Base-by-base conservation (phyloP, 768 basidiomycete genomes). In the Gloeopeniophorella convolvens region DNA sequence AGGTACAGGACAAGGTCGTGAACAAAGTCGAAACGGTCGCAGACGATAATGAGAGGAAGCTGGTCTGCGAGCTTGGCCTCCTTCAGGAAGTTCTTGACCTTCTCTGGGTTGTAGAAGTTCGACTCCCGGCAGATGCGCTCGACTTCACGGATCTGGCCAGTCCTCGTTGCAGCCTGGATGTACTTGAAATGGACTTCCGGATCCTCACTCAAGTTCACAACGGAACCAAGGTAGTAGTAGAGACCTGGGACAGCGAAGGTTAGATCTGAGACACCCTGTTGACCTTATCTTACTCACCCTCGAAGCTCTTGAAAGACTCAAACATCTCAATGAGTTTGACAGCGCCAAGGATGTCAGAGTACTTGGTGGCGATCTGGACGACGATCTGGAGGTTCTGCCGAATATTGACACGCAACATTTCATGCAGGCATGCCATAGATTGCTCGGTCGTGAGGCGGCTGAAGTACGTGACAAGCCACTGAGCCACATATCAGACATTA, bases 81-180 rank as follows among this genome's bases (percentile, higher is more conserved):
- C 69, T 97, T 97, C 67, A 97, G 82, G 85, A 97, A 98, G 71
- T 99, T 99, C 78, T 99, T 98, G 79, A 98, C 96, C 70, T 99
- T 99, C 74, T 99, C 96, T 1, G 96, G 90, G 68, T 94, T 97
- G 78, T 98, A 98, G 70, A 74, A 76, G 70, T 98, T 97, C 68
- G 89, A 92, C 72, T 99, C 96, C 46, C 96, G 78, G 65, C 94
- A 97, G 63, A 99, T 95, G 39, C 96, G 92, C 70, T 99, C 96
- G 49, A 99, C 96, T 66, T 99, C 96, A 42, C 96, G 87, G 59
- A 99, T 93, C 66, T 98, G 96, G 34, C 95, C 94, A 24, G 96
- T 99, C 23, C 95, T 83, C 2, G 93, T 95, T 5, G 96, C 96
- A 23, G 96, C 96, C 64, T 98, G 95, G 63, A 99, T 97, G 71